These are phyloP conservation scores for Leccinum pellstonianum DNA, from an alignment of 768 basidiomycete species.

Conservation along the genomic window DNA sequence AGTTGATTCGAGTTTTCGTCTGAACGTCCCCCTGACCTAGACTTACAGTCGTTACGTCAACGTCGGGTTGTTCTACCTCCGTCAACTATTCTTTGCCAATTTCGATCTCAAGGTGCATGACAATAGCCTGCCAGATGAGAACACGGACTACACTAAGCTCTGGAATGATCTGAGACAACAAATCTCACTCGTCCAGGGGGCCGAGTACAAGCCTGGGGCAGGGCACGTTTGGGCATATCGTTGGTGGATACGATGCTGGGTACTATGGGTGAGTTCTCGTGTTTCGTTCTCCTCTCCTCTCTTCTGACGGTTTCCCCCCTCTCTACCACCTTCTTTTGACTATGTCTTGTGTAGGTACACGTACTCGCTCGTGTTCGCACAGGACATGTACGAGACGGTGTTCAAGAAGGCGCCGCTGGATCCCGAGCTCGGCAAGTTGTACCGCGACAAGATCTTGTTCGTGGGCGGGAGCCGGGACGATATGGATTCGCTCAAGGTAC, in stretches of 20 bases:
- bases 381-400: conserved; percentile 41
- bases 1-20: too few relatives aligned
- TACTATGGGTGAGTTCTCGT: conserved; percentile 53
- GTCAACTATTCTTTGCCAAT: conserved; percentile 32
- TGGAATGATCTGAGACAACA: not conserved
- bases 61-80: too few relatives aligned
- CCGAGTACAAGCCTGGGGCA: conserved; percentile 57
- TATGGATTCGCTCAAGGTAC: not conserved
- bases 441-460: not conserved
- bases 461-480: not conserved
- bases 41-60: too few relatives aligned
- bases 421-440: not conserved
- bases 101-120: conserved; percentile 19
- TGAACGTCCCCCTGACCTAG: too few relatives aligned
- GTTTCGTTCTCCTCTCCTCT: not conserved
- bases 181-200: not conserved
- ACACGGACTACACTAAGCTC: conserved; percentile 51
- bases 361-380: conserved; percentile 65
- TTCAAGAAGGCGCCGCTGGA: not conserved
- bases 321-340: too few relatives aligned
- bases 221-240: conserved; percentile 52
- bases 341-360: conserved; percentile 45
- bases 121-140: conserved; percentile 39
- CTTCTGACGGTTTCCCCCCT: too few relatives aligned
- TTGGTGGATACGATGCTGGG: conserved; percentile 58